Conservation (phyloP, 306 rosid species). For the Prunus padus region DNA sequence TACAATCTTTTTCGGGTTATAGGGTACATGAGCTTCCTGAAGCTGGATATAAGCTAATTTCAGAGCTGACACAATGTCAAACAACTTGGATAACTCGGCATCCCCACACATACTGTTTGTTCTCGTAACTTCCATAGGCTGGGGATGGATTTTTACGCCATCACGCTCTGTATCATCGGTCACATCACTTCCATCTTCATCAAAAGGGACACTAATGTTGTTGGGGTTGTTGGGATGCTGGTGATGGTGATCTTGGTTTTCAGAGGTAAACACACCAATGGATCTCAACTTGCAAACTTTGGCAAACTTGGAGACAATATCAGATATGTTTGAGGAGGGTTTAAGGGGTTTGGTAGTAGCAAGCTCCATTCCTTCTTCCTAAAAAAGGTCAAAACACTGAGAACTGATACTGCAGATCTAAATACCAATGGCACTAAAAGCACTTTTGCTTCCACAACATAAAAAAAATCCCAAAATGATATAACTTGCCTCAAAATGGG, state of each 20-base stretch:
- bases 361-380: conserved; percentile 43
- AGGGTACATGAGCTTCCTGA: conserved; percentile 79
- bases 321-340: conserved; percentile 66
- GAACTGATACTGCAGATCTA: conserved; percentile 24
- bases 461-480: conserved; percentile 5
- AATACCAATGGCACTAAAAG: neutral
- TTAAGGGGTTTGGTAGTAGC: conserved; percentile 46
- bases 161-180: conserved; percentile 34
- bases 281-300: conserved; percentile 71
- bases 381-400: conserved; percentile 28
- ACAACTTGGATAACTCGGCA: conserved; percentile 43
- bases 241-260: conserved; percentile 40
- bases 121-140: conserved; percentile 28
- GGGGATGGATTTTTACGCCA: conserved; percentile 49
- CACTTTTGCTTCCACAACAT: conserved; percentile 16
- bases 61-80: conserved; percentile 57
- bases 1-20: conserved; percentile 60
- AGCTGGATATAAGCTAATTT: conserved; percentile 78
- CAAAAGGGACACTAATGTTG: conserved; percentile 23
- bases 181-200: conserved; percentile 32
- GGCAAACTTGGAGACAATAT: conserved; percentile 64
- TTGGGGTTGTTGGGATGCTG: conserved; percentile 29
- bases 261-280: conserved; percentile 67
- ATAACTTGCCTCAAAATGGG: conserved; percentile 10
- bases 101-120: conserved; percentile 28